These are phyloP conservation scores for Neurospora sp. DNA, from an alignment of 2,329 filamentous ascomycete genomes.

Conservation along the genomic window DNA sequence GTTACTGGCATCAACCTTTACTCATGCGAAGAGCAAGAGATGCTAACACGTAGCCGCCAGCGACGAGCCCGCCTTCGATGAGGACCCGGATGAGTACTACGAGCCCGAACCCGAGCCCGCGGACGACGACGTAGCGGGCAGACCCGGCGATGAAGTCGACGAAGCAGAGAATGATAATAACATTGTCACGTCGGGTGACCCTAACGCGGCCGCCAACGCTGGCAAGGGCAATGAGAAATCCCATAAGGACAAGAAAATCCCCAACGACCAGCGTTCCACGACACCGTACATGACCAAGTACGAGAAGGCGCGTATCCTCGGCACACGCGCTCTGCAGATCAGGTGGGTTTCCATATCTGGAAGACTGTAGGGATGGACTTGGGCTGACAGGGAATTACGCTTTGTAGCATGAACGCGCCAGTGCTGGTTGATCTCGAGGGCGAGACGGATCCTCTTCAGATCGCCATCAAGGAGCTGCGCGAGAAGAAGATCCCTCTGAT, in stretches of 20 bases:
- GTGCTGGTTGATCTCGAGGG: conserved; percentile 94
- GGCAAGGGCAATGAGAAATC: conserved; percentile 44
- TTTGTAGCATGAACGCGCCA: conserved; percentile 82
- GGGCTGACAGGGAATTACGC: background rate
- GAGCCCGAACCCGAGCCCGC: conserved; percentile 47
- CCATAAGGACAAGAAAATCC: conserved; percentile 76
- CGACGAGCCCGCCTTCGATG: conserved; percentile 63
- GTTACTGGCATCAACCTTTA: background rate
- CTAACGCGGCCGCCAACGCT: conserved; percentile 47
- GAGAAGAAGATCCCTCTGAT: conserved; percentile 99
- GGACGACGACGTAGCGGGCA: conserved; percentile 42
- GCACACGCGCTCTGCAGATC: conserved; percentile 89
- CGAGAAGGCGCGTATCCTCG: conserved; percentile 85
- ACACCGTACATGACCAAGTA: conserved; percentile 99
- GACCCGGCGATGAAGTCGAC: conserved; percentile 36
- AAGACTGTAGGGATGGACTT: background rate
- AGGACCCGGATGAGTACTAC: conserved; percentile 53
- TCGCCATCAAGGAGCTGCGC: conserved; percentile 91
- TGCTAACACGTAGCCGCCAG: conserved; percentile 27
- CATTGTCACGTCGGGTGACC: conserved; percentile 52
- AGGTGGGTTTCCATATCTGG: conserved; percentile 49
- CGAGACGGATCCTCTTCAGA: conserved; percentile 94
- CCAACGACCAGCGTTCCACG: conserved; percentile 77
- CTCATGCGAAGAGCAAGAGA: conserved; percentile 16
- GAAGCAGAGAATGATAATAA: conserved; percentile 45